Evolutionary conservation across 257 asterid species (phyloP), one percentile per base, ranked within the genome.

Genomic region (Nicotiana noctiflora): DNA sequence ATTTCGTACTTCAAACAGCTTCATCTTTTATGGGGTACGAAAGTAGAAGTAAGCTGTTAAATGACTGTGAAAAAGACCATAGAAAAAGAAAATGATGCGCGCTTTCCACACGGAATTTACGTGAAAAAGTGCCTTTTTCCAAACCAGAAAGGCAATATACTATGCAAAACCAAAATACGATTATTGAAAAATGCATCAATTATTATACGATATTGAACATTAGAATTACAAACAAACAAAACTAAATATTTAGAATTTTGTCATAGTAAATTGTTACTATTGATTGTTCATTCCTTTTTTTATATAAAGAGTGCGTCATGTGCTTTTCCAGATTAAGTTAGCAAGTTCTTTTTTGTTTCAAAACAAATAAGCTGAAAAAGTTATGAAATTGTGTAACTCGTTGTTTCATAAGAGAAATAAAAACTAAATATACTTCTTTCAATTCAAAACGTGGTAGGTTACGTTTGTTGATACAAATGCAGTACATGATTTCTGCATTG

Each of bases 101-200:
- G 61, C 63, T 79, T 46, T 61, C 61, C 63, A 44, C 52, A 62
- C n/a, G 46, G 62, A 79, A 79, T 62, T 62, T 40, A 46, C 21
- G 64, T 29, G 61, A 32, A 74, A 80, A 86, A 62, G 23, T 55
- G 53, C 21, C 49, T 37, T 49, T 81, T 23, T 40, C 44, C 9
- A 46, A 62, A 78, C 63, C 82, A 59, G 44, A 68, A 79, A 67
- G 86, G 29, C 83, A 80, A 70, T 75, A 72, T 37, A 23, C 37
- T 72, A 23, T 59, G 44, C 25, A 72, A 46, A 37, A 70, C 57
- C 13, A 12, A 44, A 70, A 70, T 19, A 3, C 7, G 1, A 44
- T 44, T 10, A 19, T 19, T 70, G 19, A 21, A 70, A 44, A 46
- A 0, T 13, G 7, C 2, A 11, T 70, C 37, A 44, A 70, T 44